Conservation (phyloP, 1,284 basidiomycete species). For the Fomitopsis pinicola region DNA sequence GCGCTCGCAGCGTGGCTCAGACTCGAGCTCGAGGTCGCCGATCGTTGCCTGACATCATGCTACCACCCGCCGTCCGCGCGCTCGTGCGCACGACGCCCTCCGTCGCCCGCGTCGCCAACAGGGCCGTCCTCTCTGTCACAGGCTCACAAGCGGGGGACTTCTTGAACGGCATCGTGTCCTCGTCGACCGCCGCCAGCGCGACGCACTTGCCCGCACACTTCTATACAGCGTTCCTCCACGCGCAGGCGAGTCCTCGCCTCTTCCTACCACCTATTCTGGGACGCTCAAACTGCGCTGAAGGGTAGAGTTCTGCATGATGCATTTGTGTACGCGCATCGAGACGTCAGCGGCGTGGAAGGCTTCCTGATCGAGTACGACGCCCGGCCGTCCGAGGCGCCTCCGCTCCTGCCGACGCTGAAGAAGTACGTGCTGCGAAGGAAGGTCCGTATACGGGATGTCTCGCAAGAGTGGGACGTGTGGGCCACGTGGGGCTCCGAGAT, state of each 20-base stretch:
- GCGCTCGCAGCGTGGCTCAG: background rate
- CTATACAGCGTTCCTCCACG: conserved; percentile 83
- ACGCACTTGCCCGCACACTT: conserved; percentile 48
- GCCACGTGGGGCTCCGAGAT: conserved; percentile 66
- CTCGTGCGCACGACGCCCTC: conserved; percentile 51
- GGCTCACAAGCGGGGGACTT: conserved; percentile 85
- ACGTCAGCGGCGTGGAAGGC: conserved; percentile 41
- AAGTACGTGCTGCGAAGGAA: conserved; percentile 89
- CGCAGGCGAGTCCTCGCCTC: conserved; percentile 60
- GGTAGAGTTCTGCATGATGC: conserved; percentile 89
- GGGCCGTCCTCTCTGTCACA: conserved; percentile 69
- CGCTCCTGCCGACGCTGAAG: conserved; percentile 67
- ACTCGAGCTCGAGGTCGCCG: background rate
- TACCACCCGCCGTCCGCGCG: conserved; percentile 36
- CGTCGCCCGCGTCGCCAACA: conserved; percentile 56
- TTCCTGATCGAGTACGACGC: conserved; percentile 78
- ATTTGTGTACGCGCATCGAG: conserved; percentile 73
- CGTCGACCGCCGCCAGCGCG: conserved; percentile 40
- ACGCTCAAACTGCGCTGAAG: conserved; percentile 34
- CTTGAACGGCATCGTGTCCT: conserved; percentile 82
- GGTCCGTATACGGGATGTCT: conserved; percentile 78
- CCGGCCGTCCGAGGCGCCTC: conserved; percentile 48
- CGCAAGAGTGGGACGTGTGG: conserved; percentile 76
- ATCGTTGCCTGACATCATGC: conserved; percentile 18
- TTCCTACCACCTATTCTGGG: background rate